These are phyloP conservation scores for Phytophthora citrophthora DNA, from an alignment of 352 stramenopile species.

Conservation along the genomic window DNA sequence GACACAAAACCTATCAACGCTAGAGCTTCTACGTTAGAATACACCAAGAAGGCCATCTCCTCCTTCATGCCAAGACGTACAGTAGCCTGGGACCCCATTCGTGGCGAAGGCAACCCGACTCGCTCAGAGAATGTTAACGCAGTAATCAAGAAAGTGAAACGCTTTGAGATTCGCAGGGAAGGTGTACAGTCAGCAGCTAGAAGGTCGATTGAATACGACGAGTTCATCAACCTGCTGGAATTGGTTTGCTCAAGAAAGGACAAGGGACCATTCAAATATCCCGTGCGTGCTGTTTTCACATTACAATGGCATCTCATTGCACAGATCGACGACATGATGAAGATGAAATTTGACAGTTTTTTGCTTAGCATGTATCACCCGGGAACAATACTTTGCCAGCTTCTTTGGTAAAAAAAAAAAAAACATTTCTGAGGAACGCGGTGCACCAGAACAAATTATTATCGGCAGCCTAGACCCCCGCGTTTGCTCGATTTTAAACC, in stretches of 20 bases:
- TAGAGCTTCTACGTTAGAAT: conserved; percentile 6
- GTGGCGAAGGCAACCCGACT: conserved; percentile 8
- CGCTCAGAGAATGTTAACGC: conserved; percentile 5
- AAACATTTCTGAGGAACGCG: background rate
- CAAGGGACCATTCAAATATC: background rate
- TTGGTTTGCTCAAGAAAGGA: background rate
- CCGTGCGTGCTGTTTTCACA: background rate
- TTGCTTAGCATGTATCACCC: background rate
- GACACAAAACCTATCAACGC: conserved; percentile 1
- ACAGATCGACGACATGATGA: conserved; percentile 4
- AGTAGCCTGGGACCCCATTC: conserved; percentile 9
- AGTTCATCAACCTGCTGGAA: conserved; percentile 7
- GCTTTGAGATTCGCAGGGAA: conserved; percentile 11
- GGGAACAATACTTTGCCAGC: background rate
- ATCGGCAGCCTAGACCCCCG: background rate
- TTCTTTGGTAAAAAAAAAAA: background rate
- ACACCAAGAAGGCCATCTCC: conserved; percentile 14
- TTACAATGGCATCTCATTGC: conserved; percentile 2
- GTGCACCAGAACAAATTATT: conserved; percentile 1
- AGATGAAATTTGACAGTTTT: conserved; percentile 1
- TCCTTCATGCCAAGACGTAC: conserved; percentile 6
- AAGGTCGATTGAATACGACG: conserved; percentile 8
- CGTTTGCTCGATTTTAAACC: background rate
- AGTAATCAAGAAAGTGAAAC: conserved; percentile 17
- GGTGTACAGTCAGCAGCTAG: conserved; percentile 13